phyloP scores from a whole-genome alignment of 2,329 filamentous ascomycete genomes.

The Domatiomyces catenatus region DNA sequence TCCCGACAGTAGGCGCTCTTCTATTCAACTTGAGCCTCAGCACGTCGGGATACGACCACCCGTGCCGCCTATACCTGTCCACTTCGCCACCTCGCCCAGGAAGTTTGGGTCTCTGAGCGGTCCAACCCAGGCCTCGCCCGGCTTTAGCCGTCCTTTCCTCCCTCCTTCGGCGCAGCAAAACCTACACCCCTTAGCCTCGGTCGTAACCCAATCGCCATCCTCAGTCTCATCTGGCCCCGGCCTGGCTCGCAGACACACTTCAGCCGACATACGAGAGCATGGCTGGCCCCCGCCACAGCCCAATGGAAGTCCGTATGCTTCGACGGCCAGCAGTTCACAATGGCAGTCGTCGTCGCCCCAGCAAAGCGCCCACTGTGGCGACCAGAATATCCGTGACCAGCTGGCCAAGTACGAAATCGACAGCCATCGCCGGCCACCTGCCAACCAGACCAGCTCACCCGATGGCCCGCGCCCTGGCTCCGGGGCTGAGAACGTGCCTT shows the following conservation, averaged over 20 bases:
- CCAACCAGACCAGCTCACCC: constrained; percentile 8
- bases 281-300: constrained; percentile 46
- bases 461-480: constrained; percentile 11
- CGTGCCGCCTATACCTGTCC: constrained; percentile 33
- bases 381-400: constrained; percentile 48
- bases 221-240: constrained; percentile 44
- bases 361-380: constrained; percentile 25
- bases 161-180: constrained; percentile 43
- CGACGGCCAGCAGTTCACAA: constrained; percentile 44
- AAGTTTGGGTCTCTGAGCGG: constrained; percentile 76
- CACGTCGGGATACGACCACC: constrained; percentile 15
- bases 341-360: constrained; percentile 46
- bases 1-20: constrained; percentile 63
- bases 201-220: constrained; percentile 37
- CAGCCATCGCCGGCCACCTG: constrained; percentile 32
- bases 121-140: constrained; percentile 48
- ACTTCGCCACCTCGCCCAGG: constrained; percentile 61
- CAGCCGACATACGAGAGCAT: constrained; percentile 83
- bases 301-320: constrained; percentile 46
- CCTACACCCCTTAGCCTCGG: constrained; percentile 45
- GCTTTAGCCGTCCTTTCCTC: constrained; percentile 54
- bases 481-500: constrained; percentile 12
- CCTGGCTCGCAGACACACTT: constrained; percentile 73
- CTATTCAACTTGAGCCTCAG: constrained; percentile 43
- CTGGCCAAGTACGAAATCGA: constrained; percentile 52